Evolutionary conservation across 768 basidiomycete species (phyloP).

Genomic region (Xerocomus spinulosus): DNA sequence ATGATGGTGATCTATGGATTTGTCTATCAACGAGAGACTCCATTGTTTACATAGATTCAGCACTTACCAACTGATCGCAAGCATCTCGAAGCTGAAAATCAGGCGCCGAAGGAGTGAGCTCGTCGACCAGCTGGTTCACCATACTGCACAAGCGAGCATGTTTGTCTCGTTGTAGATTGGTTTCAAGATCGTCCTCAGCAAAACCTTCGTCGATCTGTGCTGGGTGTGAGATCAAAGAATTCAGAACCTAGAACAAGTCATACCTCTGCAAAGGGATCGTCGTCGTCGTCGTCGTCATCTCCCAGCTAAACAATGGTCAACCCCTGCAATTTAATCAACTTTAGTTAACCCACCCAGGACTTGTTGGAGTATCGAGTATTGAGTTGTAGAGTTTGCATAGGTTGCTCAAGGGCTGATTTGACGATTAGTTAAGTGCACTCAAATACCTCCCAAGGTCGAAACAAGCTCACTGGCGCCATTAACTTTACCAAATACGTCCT

Average conservation of each 20-base stretch:
- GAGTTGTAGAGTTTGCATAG: slow-evolving; percentile 74
- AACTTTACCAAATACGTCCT: slow-evolving; percentile 86
- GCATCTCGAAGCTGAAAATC: slow-evolving; percentile 81
- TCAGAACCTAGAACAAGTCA: background rate
- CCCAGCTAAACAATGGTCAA: slow-evolving; percentile 46
- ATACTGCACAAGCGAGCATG: slow-evolving; percentile 78
- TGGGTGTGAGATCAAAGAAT: slow-evolving; percentile 2
- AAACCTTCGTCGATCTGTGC: slow-evolving; percentile 87
- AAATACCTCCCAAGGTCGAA: slow-evolving; percentile 1
- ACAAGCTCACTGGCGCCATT: slow-evolving; percentile 57
- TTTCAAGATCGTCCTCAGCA: slow-evolving; percentile 85
- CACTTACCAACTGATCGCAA: slow-evolving; percentile 79
- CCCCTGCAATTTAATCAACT: background rate
- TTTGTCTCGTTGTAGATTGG: slow-evolving; percentile 91
- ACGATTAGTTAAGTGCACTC: background rate
- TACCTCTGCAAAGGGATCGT: slow-evolving; percentile 96
- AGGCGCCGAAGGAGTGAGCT: slow-evolving; percentile 74
- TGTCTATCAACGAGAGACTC: background rate
- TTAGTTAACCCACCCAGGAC: slow-evolving; percentile 63
- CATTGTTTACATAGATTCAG: background rate
- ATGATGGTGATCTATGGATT: slow-evolving; percentile 66
- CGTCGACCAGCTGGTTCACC: slow-evolving; percentile 83
- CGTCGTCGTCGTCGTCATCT: slow-evolving; percentile 86
- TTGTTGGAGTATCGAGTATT: slow-evolving; percentile 83
- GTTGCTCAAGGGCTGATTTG: slow-evolving; percentile 49